A percentile compares a stretch with the other conserved stretches of the same genome.
Conservation (phyloP, 129 eudicot species). For the Flaveria linearis region DNA sequence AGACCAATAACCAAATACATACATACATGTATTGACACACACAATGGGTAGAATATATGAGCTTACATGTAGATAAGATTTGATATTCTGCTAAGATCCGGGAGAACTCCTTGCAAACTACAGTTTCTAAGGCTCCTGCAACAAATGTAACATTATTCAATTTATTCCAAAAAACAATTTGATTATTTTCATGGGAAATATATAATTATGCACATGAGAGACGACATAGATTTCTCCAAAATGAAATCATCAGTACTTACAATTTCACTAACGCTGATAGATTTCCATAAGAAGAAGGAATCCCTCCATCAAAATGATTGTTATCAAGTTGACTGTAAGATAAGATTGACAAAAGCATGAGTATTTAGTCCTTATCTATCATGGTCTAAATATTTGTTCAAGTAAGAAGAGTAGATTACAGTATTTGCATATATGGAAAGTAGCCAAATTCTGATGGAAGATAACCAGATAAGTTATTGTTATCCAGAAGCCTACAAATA, state of each 20-base stretch:
- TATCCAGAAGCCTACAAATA: constrained; percentile 74
- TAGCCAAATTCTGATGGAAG: constrained; percentile 71
- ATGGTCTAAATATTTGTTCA: not conserved
- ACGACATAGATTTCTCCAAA: not conserved
- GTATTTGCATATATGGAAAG: constrained; percentile 48
- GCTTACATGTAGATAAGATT: constrained; percentile 60
- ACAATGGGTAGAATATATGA: constrained; percentile 6
- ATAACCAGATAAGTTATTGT: constrained; percentile 67
- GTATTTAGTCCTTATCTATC: not conserved
- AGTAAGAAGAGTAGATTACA: constrained; percentile 44
- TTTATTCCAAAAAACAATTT: not conserved
- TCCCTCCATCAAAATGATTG: constrained; percentile 63
- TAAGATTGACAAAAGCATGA: not conserved
- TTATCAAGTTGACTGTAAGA: constrained; percentile 83
- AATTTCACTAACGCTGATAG: constrained; percentile 55
- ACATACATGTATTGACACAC: not conserved
- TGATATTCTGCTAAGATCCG: constrained; percentile 60
- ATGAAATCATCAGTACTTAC: constrained; percentile 48
- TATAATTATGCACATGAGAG: not conserved
- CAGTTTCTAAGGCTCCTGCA: constrained; percentile 89
- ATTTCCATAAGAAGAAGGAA: constrained; percentile 74
- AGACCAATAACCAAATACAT: not conserved
- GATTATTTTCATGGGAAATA: not conserved
- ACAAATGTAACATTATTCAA: constrained; percentile 5
- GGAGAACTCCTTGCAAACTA: constrained; percentile 67